A percentile compares a stretch with the other conserved stretches of the same genome.
These are phyloP conservation scores for Globisporangium perplexum DNA, from an alignment of 352 stramenopile species.

Conservation along the genomic window DNA sequence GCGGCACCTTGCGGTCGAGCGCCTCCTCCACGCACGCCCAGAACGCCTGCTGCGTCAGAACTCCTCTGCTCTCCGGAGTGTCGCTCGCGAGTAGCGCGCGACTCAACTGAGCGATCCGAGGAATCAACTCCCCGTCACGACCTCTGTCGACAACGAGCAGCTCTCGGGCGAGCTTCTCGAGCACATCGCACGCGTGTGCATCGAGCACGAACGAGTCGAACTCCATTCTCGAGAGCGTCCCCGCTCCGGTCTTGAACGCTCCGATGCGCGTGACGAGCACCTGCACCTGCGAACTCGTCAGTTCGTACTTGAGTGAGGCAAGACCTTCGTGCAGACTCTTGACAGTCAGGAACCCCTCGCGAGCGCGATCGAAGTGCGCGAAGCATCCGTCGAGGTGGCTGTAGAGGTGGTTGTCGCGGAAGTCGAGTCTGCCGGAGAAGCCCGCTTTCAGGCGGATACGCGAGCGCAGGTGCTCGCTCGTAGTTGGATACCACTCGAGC, in stretches of 20 bases:
- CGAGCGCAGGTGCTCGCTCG: slow-evolving; percentile 36
- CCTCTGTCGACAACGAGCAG: slow-evolving; percentile 20
- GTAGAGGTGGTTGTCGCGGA: slow-evolving; percentile 19
- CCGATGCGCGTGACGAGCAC: slow-evolving; percentile 30
- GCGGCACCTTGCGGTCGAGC: slow-evolving; percentile 20
- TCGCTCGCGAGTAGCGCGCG: slow-evolving; percentile 35
- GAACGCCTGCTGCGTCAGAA: slow-evolving; percentile 22
- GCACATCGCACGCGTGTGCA: slow-evolving; percentile 24
- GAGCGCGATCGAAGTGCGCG: slow-evolving; percentile 54
- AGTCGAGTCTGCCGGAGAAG: slow-evolving; percentile 26
- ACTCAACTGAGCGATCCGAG: slow-evolving; percentile 46
- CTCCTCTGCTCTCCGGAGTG: slow-evolving; percentile 15
- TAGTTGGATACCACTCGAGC: slow-evolving; percentile 18
- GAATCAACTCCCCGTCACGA: slow-evolving; percentile 13
- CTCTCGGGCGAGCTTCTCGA: slow-evolving; percentile 30
- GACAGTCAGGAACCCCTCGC: slow-evolving; percentile 43
- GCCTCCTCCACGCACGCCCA: slow-evolving; percentile 28
- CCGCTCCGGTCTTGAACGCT: slow-evolving; percentile 35
- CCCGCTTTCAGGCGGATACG: slow-evolving; percentile 32
- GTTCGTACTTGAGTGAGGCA: slow-evolving; percentile 32
- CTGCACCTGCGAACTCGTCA: slow-evolving; percentile 27
- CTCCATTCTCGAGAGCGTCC: slow-evolving; percentile 55
- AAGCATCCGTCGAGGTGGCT: slow-evolving; percentile 43
- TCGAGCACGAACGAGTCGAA: slow-evolving; percentile 79
- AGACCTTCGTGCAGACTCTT: slow-evolving; percentile 32